Conservation (phyloP, 2,329 filamentous ascomycete genomes). For the Periconia sp. region DNA sequence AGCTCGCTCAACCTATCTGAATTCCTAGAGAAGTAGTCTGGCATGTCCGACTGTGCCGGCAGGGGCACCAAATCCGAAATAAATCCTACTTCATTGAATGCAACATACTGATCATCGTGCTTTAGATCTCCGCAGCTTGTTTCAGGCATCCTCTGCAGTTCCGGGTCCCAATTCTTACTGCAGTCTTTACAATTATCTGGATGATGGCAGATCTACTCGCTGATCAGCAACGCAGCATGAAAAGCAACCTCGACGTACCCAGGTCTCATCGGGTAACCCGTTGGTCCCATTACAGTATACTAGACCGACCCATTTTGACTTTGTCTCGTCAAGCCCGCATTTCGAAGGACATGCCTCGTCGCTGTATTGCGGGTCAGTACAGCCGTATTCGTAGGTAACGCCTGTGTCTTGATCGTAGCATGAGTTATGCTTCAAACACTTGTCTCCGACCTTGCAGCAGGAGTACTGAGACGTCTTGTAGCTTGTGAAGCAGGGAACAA, state of each 20-base stretch:
- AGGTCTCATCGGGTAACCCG: slow-evolving; percentile 14
- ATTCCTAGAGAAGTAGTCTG: slow-evolving; percentile 14
- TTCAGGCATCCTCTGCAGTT: slow-evolving; percentile 8
- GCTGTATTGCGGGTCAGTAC: slow-evolving; percentile 18
- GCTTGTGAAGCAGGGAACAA: slow-evolving; percentile 25
- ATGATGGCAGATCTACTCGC: slow-evolving; percentile 19
- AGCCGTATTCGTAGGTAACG: slow-evolving; percentile 29
- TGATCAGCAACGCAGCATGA: slow-evolving; percentile 5
- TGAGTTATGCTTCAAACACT: slow-evolving; percentile 20
- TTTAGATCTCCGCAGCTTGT: slow-evolving; percentile 12
- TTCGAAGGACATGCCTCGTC: slow-evolving; percentile 24
- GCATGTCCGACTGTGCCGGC: slow-evolving; percentile 1
- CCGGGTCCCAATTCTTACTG: slow-evolving; percentile 10
- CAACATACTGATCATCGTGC: slow-evolving; percentile 5
- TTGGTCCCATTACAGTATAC: slow-evolving; percentile 21
- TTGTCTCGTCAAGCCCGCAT: slow-evolving; percentile 18
- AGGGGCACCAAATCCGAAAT: slow-evolving; percentile 10
- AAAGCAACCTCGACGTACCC: slow-evolving; percentile 15
- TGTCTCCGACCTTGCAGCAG: slow-evolving; percentile 23
- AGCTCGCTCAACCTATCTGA: slow-evolving; percentile 1
- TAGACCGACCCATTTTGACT: slow-evolving; percentile 19
- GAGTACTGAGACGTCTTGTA: slow-evolving; percentile 8
- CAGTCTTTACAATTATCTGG: slow-evolving; percentile 21
- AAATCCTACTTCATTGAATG: slow-evolving; percentile 5
- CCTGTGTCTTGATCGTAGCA: slow-evolving; percentile 18